Percentiles rank a stretch among this genome's conserved stretches.
These are phyloP conservation scores for Syncephalastrum contaminatum DNA, from an alignment of 371 early-diverging fungal genomes.

Conservation along the genomic window DNA sequence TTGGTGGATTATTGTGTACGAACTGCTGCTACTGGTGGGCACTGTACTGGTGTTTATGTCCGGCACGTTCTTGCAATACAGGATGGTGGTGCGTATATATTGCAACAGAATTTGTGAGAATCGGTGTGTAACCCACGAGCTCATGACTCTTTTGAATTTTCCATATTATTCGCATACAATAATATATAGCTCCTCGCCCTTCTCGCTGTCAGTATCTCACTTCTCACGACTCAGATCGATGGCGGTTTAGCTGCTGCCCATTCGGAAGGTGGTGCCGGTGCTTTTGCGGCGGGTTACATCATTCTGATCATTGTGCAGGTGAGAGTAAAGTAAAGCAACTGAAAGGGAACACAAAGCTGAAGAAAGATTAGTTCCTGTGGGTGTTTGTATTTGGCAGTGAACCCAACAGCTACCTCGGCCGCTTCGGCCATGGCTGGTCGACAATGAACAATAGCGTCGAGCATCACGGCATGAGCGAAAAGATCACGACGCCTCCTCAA, in stretches of 20 bases:
- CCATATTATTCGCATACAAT: background rate
- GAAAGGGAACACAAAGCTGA: background rate
- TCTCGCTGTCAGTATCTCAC: constrained; percentile 37
- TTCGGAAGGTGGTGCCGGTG: constrained; percentile 18
- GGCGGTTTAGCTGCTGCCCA: constrained; percentile 10
- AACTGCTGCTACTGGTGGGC: constrained; percentile 31
- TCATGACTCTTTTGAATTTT: constrained; percentile 7
- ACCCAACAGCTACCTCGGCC: constrained; percentile 33
- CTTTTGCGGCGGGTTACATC: constrained; percentile 41
- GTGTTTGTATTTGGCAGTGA: constrained; percentile 48
- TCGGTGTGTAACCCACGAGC: constrained; percentile 11
- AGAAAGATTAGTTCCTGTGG: constrained; percentile 33
- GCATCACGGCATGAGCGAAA: constrained; percentile 12
- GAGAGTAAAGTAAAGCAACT: background rate
- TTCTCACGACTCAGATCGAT: constrained; percentile 33
- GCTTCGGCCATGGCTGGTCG: constrained; percentile 23
- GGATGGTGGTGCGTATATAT: constrained; percentile 33
- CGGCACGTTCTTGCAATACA: constrained; percentile 31
- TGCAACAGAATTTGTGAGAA: constrained; percentile 3
- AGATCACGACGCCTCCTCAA: background rate
- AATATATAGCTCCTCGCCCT: constrained; percentile 36
- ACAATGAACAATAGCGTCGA: constrained; percentile 18
- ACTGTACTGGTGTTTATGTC: constrained; percentile 20
- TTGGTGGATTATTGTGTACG: constrained; percentile 48
- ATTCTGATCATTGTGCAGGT: constrained; percentile 44